Conservation (phyloP, 2,329 filamentous ascomycete genomes). For the Blastomyces emzantsi region DNA sequence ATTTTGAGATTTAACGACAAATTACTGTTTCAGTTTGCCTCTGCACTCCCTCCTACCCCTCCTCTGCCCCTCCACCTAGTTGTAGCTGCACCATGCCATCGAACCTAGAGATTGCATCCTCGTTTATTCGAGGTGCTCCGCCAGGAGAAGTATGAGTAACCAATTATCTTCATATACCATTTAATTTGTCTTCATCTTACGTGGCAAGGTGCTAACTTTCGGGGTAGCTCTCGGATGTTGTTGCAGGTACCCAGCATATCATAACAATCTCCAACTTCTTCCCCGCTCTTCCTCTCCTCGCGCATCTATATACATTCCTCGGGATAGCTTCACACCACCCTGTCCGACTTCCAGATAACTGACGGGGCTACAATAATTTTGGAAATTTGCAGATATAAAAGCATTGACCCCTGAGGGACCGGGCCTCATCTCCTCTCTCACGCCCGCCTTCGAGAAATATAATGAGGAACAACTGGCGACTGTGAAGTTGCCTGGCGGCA, state of each 20-base stretch:
- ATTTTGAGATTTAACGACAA: not conserved
- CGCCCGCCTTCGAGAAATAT: slow-evolving; percentile 83
- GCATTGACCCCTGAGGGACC: slow-evolving; percentile 63
- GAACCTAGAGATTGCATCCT: slow-evolving; percentile 57
- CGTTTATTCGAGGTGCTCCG: slow-evolving; percentile 88
- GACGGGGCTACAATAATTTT: not conserved
- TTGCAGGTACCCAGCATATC: slow-evolving; percentile 55
- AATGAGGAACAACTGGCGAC: slow-evolving; percentile 91
- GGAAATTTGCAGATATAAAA: slow-evolving; percentile 67
- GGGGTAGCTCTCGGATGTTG: slow-evolving; percentile 70
- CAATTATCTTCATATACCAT: not conserved
- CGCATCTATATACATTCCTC: slow-evolving; percentile 14
- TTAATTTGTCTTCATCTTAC: not conserved
- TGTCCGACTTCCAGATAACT: not conserved
- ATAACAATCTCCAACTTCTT: slow-evolving; percentile 10
- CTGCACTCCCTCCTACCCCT: not conserved
- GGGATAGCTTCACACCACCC: slow-evolving; percentile 3
- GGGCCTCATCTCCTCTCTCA: slow-evolving; percentile 60
- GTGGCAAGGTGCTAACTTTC: slow-evolving; percentile 21
- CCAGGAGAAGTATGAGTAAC: slow-evolving; percentile 73
- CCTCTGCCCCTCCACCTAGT: not conserved
- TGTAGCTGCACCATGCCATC: slow-evolving; percentile 30
- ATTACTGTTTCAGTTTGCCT: not conserved
- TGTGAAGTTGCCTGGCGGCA: slow-evolving; percentile 80
- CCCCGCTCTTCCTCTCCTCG: not conserved